Base-by-base conservation (phyloP, 2,329 filamentous ascomycete genomes). In the Phoma sp. region DNA sequence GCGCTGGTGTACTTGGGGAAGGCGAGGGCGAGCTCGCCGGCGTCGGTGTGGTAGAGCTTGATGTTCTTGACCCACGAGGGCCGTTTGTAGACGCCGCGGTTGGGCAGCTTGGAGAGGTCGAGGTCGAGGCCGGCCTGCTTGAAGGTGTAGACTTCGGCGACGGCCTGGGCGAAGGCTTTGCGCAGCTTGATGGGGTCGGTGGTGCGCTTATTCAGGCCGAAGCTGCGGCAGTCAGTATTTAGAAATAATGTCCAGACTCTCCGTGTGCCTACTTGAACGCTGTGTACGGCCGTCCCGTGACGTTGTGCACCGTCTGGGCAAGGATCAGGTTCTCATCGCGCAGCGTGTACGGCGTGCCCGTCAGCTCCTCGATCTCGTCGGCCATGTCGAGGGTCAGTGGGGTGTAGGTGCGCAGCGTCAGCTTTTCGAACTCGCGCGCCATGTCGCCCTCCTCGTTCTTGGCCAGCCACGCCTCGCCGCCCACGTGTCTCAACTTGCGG, bases 141-240 rank as follows among this genome's bases (percentile, higher is more conserved):
- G 24, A 85, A 70, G 3, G 82, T 72, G 56, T 81, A 80, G 4
- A 85, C 72, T 65, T 88, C 85, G 5, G 87, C 80, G 10, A 84
- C 74, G 4, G 85, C 81, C 57, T 83, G 80, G 58, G 84, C 82
- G 36, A 87, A 77, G 29, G 81, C 77, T 38, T 67, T 72, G 40
- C 65, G 65, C 15, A 73, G 60, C 10, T 65, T 54, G 15, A 54
- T 39, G 7, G 57, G 39, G 15, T 59, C 57, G 4, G 56, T 57
- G 13, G 57, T 51, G 21, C 63, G 64, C 41, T 53, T 55, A 25
- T 60, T 48, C 27, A 65, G 55, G 29, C 68, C 71, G 43, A 71
- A 72, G 52, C 67, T 69, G 33, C 27, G 8, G 17, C 17, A 17
- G 2, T 17, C 17, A 17, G 17, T 17, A 17, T 17, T 2, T 17